Evolutionary conservation across 371 early-diverging fungal species (phyloP).

Genomic region (Mucor piriformis): DNA sequence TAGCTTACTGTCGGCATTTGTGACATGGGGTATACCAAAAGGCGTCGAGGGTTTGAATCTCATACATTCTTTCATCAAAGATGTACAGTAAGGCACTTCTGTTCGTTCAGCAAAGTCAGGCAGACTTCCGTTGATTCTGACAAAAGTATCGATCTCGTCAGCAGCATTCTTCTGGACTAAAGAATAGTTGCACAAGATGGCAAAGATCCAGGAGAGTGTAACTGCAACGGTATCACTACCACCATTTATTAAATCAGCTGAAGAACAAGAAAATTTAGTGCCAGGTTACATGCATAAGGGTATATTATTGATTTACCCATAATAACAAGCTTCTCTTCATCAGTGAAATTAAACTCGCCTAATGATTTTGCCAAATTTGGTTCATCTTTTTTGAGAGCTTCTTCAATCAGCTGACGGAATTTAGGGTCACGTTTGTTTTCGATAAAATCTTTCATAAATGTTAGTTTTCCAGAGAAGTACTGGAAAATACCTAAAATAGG

Average conservation of each 20-base stretch:
- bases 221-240: slow-evolving; percentile 20
- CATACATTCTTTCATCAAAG: slow-evolving; percentile 20
- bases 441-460: not conserved
- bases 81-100: slow-evolving; percentile 6
- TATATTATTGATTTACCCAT: no score
- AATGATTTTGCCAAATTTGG: slow-evolving; percentile 11
- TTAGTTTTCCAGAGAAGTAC: not conserved
- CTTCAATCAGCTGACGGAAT: slow-evolving; percentile 1
- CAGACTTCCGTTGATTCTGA: not conserved
- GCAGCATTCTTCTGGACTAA: slow-evolving; percentile 13
- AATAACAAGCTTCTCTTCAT: slow-evolving; percentile 7
- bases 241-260: slow-evolving; percentile 22
- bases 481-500: slow-evolving; percentile 10
- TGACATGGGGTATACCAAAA: slow-evolving; percentile 19
- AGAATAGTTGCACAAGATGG: slow-evolving; percentile 12
- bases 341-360: not conserved
- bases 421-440: slow-evolving; percentile 3
- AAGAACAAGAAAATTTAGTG: not conserved
- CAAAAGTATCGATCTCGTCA: slow-evolving; percentile 18
- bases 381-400: slow-evolving; percentile 4
- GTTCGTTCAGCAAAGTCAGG: slow-evolving; percentile 18
- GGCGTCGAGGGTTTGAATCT: slow-evolving; percentile 10
- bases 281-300: no score
- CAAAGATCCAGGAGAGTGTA: slow-evolving; percentile 17
- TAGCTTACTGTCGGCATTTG: slow-evolving; percentile 15